phyloP scores from a whole-genome alignment of 2,329 filamentous ascomycete species.

The Reticulascus tulasneorum region DNA sequence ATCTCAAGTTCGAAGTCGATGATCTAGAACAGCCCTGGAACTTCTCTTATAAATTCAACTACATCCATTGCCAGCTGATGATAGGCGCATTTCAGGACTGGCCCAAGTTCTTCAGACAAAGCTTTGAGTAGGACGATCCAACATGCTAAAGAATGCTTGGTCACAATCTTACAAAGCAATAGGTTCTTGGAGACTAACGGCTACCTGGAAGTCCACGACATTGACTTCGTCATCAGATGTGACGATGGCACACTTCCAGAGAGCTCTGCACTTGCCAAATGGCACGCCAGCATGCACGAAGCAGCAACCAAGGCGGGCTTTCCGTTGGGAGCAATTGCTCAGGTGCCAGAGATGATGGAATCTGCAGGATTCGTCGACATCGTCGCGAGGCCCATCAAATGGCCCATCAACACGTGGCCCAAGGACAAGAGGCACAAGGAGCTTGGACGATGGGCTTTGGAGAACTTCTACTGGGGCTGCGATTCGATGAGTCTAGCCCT shows the following conservation, averaged over 20 bases:
- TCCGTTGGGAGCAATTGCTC: background rate
- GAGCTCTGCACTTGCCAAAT: background rate
- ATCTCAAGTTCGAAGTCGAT: constrained; percentile 51
- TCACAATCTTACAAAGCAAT: too few relatives aligned
- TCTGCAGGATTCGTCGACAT: constrained; percentile 21
- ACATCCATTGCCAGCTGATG: constrained; percentile 49
- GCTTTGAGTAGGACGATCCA: constrained; percentile 32
- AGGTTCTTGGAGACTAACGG: constrained; percentile 36
- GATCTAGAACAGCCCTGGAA: constrained; percentile 52
- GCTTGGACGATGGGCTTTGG: constrained; percentile 18
- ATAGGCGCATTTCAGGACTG: constrained; percentile 46
- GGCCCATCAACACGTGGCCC: constrained; percentile 16
- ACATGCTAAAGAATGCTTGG: too few relatives aligned
- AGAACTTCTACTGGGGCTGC: constrained; percentile 26
- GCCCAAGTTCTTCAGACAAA: constrained; percentile 39
- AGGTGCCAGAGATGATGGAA: constrained; percentile 9
- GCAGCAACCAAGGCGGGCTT: background rate
- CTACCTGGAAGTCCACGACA: constrained; percentile 29
- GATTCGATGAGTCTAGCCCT: constrained; percentile 30
- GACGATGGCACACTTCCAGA: constrained; percentile 35
- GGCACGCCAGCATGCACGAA: constrained; percentile 1
- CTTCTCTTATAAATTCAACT: constrained; percentile 45
- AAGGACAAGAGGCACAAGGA: background rate
- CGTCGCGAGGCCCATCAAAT: constrained; percentile 13
- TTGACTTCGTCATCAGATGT: constrained; percentile 18